These are phyloP conservation scores for Venturia aucupariae DNA, from an alignment of 2,329 filamentous ascomycete genomes.

Conservation along the genomic window DNA sequence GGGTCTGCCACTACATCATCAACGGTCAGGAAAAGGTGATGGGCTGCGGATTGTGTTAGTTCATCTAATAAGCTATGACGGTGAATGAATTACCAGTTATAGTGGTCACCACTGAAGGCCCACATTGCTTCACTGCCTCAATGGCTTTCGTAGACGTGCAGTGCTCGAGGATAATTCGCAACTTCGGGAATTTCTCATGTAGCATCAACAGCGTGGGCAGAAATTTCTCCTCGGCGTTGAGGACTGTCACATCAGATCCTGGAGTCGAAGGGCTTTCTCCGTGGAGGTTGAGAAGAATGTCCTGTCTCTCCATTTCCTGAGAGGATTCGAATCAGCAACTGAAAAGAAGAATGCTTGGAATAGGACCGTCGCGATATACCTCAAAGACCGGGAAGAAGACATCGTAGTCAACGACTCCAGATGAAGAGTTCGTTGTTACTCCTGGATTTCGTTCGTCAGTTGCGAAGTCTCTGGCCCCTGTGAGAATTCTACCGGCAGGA, in stretches of 20 bases:
- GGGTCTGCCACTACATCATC: conserved; percentile 65
- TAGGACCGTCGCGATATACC: background rate
- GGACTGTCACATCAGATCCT: conserved; percentile 29
- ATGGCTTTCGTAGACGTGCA: conserved; percentile 79
- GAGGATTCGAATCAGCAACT: background rate
- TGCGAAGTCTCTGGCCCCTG: conserved; percentile 21
- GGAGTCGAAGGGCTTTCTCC: conserved; percentile 63
- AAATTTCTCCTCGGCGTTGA: conserved; percentile 68
- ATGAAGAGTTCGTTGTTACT: conserved; percentile 51
- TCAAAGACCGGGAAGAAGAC: conserved; percentile 70
- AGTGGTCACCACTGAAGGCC: conserved; percentile 66
- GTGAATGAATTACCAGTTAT: conserved; percentile 48
- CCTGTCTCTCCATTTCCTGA: conserved; percentile 72
- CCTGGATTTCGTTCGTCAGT: conserved; percentile 3
- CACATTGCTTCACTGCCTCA: conserved; percentile 66
- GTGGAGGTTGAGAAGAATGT: conserved; percentile 85
- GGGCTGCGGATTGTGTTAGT: conserved; percentile 38
- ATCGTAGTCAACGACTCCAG: conserved; percentile 61
- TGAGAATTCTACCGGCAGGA: conserved; percentile 32
- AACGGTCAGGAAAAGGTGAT: conserved; percentile 73
- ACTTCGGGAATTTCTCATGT: conserved; percentile 63
- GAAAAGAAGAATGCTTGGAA: background rate
- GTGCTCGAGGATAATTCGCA: conserved; percentile 66
- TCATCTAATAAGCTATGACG: background rate
- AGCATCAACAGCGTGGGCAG: conserved; percentile 69